Evolutionary conservation across 192 early-diverging fungal genomes (phyloP).

Genomic region (Linnemannia exigua): DNA sequence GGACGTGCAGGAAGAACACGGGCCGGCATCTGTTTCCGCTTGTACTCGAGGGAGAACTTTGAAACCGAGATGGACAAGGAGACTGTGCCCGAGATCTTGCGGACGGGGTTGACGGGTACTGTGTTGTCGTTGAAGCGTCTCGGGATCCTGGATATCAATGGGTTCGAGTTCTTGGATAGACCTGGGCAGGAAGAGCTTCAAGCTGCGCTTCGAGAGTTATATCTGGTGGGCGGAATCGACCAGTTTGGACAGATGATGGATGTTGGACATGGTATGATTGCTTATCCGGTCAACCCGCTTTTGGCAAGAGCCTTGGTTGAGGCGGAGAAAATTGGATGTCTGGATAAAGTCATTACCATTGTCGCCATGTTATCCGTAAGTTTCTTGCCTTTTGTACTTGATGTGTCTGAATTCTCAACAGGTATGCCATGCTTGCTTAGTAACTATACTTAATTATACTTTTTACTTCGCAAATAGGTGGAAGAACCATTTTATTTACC

Average conservation of each 20-base stretch:
- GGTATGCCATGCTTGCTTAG: background rate
- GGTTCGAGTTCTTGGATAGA: conserved; percentile 97
- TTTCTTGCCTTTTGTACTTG: conserved; percentile 8
- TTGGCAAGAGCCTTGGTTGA: conserved; percentile 86
- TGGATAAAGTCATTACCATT: conserved; percentile 90
- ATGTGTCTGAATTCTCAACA: background rate
- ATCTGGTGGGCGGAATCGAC: conserved; percentile 91
- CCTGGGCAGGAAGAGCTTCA: conserved; percentile 86
- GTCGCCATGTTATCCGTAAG: conserved; percentile 90
- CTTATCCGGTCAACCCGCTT: conserved; percentile 93
- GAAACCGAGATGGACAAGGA: conserved; percentile 85
- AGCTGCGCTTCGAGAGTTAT: conserved; percentile 90
- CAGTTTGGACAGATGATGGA: conserved; percentile 85
- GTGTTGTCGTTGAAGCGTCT: conserved; percentile 92
- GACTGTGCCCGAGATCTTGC: conserved; percentile 96
- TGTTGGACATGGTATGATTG: conserved; percentile 90
- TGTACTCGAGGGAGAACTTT: conserved; percentile 90
- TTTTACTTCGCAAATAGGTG: conserved; percentile 35
- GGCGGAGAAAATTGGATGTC: conserved; percentile 84
- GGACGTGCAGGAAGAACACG: conserved; percentile 96
- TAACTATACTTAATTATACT: background rate
- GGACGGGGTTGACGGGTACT: conserved; percentile 92
- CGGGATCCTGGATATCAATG: conserved; percentile 88
- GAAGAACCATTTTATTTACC: conserved; percentile 92
- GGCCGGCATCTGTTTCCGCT: conserved; percentile 89